These are phyloP conservation scores for Malassezia furfur DNA, from an alignment of 1,284 basidiomycete species.

Conservation along the genomic window DNA sequence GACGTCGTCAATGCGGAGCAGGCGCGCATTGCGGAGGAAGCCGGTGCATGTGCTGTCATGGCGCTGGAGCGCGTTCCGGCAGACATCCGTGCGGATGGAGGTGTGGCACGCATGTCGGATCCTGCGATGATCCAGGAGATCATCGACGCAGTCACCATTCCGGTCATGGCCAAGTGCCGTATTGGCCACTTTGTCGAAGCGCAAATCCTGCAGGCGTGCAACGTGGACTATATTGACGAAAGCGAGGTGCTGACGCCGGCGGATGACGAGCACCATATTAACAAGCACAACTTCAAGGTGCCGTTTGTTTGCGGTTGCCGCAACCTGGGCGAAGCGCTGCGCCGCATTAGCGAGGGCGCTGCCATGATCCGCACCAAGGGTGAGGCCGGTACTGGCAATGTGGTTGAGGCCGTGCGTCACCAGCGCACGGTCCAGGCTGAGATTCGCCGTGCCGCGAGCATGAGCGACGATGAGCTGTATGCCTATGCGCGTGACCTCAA, in stretches of 20 bases:
- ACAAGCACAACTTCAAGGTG: constrained; percentile 60
- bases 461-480: constrained; percentile 94
- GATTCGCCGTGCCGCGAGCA: constrained; percentile 66
- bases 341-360: constrained; percentile 88
- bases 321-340: constrained; percentile 70
- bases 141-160: constrained; percentile 55
- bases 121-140: constrained; percentile 93
- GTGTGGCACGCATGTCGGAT: constrained; percentile 54
- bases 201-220: constrained; percentile 83
- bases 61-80: constrained; percentile 77
- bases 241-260: constrained; percentile 93
- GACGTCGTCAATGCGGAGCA: constrained; percentile 63
- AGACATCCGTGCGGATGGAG: constrained; percentile 59
- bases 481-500: constrained; percentile 71
- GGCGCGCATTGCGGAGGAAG: constrained; percentile 94
- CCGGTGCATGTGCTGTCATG: constrained; percentile 97
- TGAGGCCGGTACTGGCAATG: constrained; percentile 86
- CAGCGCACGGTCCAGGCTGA: constrained; percentile 72
- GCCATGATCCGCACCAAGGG: constrained; percentile 51
- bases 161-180: constrained; percentile 73
- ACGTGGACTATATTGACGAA: constrained; percentile 91
- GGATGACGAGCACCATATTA: constrained; percentile 53
- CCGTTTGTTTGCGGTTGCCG: constrained; percentile 58
- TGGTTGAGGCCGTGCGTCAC: constrained; percentile 85
- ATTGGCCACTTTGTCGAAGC: constrained; percentile 77